These are phyloP conservation scores for Phytophthora capsici DNA, from an alignment of 352 stramenopile genomes.

Conservation along the genomic window DNA sequence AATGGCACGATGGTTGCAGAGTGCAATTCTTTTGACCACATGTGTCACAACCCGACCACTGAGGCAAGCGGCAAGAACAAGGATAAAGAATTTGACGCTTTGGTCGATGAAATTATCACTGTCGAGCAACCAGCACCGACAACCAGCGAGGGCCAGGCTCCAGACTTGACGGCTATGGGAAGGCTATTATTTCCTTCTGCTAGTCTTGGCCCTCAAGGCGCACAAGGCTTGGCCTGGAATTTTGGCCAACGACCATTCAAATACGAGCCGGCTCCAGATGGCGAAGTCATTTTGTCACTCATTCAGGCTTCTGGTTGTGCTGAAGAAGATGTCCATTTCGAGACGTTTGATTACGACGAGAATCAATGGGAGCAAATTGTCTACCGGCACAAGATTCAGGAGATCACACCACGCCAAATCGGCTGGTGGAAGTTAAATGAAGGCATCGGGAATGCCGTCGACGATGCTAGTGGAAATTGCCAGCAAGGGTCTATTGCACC, in stretches of 20 bases:
- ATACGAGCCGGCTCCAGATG: conserved; percentile 34
- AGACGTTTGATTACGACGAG: conserved; percentile 66
- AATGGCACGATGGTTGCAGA: conserved; percentile 54
- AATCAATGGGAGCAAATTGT: conserved; percentile 56
- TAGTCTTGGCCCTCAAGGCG: conserved; percentile 59
- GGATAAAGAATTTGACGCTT: conserved; percentile 44
- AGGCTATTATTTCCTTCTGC: conserved; percentile 37
- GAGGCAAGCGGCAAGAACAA: conserved; percentile 8
- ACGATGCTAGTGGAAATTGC: conserved; percentile 48
- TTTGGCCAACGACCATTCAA: conserved; percentile 71
- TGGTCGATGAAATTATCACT: conserved; percentile 58
- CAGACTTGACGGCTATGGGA: neutral
- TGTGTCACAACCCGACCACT: neutral
- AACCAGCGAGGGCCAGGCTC: neutral
- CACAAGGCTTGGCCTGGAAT: conserved; percentile 76
- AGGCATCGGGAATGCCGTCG: conserved; percentile 41
- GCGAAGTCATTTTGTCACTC: conserved; percentile 37
- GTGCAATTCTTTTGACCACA: neutral
- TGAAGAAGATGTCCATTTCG: conserved; percentile 49
- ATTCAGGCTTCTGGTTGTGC: conserved; percentile 34
- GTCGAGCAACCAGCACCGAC: conserved; percentile 1
- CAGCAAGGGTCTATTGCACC: conserved; percentile 25
- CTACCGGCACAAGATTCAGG: conserved; percentile 70
- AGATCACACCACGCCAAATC: conserved; percentile 53
- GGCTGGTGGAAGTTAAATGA: conserved; percentile 75